phyloP scores from a whole-genome alignment of 331 rosid genomes.

The Rosa hybrid region DNA sequence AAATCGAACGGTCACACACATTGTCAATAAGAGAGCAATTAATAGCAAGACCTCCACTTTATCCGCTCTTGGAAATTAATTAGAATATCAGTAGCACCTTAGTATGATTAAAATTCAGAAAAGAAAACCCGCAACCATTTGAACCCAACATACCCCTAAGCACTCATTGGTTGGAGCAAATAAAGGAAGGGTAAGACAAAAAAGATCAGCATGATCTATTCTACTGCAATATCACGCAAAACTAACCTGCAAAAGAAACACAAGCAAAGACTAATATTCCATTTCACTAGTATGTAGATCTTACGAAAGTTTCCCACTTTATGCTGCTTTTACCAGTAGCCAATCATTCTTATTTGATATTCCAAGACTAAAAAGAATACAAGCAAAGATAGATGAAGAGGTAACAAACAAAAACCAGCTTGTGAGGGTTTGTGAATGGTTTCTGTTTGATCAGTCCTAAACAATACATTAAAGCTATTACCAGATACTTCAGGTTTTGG shows the following conservation, averaged over 20 bases:
- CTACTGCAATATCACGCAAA: conserved; percentile 22
- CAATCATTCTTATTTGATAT: conserved; percentile 35
- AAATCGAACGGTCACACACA: background rate
- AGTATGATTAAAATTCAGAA: background rate
- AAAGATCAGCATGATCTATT: conserved; percentile 5
- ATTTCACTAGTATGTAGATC: conserved; percentile 1
- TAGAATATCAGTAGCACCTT: background rate
- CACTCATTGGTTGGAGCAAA: background rate
- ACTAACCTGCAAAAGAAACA: conserved; percentile 73
- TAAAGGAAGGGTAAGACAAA: background rate
- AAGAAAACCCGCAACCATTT: background rate
- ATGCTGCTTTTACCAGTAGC: conserved; percentile 37
- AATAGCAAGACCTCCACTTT: background rate
- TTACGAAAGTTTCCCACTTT: conserved; percentile 23
- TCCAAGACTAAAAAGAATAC: conserved; percentile 10
- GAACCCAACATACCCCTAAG: background rate
- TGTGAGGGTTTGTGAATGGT: background rate
- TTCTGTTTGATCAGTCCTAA: background rate
- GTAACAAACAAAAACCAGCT: background rate
- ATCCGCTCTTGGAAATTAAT: background rate
- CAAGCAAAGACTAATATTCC: too few species aligned
- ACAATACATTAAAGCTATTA: background rate
- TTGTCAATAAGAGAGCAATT: background rate
- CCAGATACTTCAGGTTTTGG: background rate
- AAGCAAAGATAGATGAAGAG: conserved; percentile 26